Conservation (phyloP, 2,329 filamentous ascomycete genomes). For the Verticillium isaacii region DNA sequence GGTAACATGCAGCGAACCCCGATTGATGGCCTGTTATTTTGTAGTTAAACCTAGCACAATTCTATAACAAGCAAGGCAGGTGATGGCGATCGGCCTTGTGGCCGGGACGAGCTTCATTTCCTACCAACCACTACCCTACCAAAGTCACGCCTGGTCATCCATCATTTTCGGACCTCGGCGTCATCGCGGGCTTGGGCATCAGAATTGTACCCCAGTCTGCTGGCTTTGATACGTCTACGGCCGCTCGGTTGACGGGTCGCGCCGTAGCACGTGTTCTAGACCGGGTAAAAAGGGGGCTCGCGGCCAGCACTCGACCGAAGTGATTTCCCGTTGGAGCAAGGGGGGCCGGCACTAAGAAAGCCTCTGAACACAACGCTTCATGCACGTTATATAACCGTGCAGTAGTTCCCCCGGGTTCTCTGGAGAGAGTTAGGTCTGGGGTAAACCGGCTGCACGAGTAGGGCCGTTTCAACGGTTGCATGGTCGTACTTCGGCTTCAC, state of each 20-base stretch:
- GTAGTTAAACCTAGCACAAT: neutral
- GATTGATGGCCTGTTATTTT: neutral
- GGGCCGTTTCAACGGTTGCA: slow-evolving; percentile 1
- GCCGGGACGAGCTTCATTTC: neutral
- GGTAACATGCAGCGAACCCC: neutral
- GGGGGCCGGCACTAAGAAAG: neutral
- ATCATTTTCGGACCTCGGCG: neutral
- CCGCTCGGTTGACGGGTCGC: neutral
- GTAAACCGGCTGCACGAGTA: neutral
- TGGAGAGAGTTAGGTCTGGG: neutral
- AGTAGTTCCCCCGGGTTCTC: neutral
- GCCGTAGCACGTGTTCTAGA: neutral
- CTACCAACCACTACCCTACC: neutral
- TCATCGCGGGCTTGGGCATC: neutral
- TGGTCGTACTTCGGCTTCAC: slow-evolving; percentile 1
- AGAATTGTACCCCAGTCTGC: neutral
- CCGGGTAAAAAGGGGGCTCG: neutral
- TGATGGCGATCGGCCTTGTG: neutral
- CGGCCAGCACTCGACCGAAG: neutral
- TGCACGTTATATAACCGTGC: neutral
- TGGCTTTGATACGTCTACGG: neutral
- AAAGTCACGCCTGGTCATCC: neutral
- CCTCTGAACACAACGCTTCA: neutral
- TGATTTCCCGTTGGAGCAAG: neutral
- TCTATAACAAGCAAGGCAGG: neutral